Evolutionary conservation across 1,284 basidiomycete species (phyloP), one percentile per base, ranked within the genome.

Genomic region (Leccinum angustisporum): DNA sequence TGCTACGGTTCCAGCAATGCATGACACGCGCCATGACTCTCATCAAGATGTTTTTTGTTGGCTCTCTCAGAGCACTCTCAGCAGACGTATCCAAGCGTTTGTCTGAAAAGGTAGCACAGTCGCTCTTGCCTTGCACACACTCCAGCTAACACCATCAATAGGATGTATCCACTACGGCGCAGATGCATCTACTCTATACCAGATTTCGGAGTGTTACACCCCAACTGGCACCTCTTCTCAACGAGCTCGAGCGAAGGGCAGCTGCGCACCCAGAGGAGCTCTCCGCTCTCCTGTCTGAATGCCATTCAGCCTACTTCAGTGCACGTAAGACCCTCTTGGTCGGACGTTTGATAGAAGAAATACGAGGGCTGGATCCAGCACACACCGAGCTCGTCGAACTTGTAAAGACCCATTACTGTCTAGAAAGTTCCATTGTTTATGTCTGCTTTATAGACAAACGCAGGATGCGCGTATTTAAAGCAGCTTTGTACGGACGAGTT

Each of bases 11-110:
- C 77, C 94, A 96, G 70, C 95, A 97, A 77, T 97, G 95, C 75
- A 88, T 97, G 84, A 96, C 93, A 0, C 86, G 95, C 38, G 92
- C 94, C 25, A 97, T 97, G 95, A 97, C 94, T 0, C 81, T 98
- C 57, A 94, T 97, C 78, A 95, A 92, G 73, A 94, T 97, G 85
- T 94, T 91, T 76, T 96, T 97, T 69, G 87, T 95, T 25, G 89
- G 90, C 4, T 88, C 91, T 2, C 79, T 97, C 11, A 83, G 88
- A 59, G 85, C 88, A 1, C 80, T 95, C 11, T 86, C 88, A 1
- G 77, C 84, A 25, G 92, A 97, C 67, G 83, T 95, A 13, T 83
- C 83, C 2, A 88, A 83, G 67, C 84, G 91, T 9, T 73, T 95
- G 54, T 81, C 82, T 0, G 92, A 94, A 67, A 91, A 88, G 79